phyloP scores from a whole-genome alignment of 2,329 filamentous ascomycete species.

The Aspergillus felis region DNA sequence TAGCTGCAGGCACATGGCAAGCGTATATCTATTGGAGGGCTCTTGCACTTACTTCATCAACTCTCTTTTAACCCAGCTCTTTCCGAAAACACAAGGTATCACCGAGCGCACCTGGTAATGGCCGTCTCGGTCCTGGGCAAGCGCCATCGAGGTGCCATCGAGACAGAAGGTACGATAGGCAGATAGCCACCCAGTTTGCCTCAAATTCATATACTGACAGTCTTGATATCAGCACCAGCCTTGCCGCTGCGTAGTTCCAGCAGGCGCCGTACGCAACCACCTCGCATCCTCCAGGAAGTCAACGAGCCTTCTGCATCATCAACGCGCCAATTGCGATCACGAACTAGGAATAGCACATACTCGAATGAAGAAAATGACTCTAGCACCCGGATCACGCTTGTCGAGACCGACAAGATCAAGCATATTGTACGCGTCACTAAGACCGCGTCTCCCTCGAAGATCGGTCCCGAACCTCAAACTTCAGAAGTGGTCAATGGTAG shows the following conservation, averaged over 20 bases:
- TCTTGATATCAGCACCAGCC: conserved; percentile 14
- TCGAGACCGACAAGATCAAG: conserved; percentile 45
- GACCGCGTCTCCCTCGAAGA: conserved; percentile 45
- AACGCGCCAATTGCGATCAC: conserved; percentile 33
- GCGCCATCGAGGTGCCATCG: conserved; percentile 37
- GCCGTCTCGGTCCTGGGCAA: conserved; percentile 42
- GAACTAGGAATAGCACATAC: conserved; percentile 26
- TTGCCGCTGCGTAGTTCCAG: conserved; percentile 39
- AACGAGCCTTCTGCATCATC: conserved; percentile 20
- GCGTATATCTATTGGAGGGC: not conserved
- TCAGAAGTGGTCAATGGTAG: conserved; percentile 38
- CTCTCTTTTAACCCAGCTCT: conserved; percentile 11
- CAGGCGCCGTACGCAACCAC: conserved; percentile 47
- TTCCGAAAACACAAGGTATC: conserved; percentile 14
- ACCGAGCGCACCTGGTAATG: conserved; percentile 27
- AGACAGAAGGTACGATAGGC: conserved; percentile 37
- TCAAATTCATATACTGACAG: conserved; percentile 10
- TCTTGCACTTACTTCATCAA: conserved; percentile 3
- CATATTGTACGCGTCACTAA: conserved; percentile 43
- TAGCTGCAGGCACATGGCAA: not conserved
- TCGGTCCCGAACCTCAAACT: conserved; percentile 42
- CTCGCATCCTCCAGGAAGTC: conserved; percentile 36
- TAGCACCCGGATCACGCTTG: conserved; percentile 16
- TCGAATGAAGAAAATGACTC: conserved; percentile 27
- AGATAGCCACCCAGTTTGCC: conserved; percentile 1